Base-by-base conservation (phyloP, 164 flowering plant genomes). In the Platanus orientalis region DNA sequence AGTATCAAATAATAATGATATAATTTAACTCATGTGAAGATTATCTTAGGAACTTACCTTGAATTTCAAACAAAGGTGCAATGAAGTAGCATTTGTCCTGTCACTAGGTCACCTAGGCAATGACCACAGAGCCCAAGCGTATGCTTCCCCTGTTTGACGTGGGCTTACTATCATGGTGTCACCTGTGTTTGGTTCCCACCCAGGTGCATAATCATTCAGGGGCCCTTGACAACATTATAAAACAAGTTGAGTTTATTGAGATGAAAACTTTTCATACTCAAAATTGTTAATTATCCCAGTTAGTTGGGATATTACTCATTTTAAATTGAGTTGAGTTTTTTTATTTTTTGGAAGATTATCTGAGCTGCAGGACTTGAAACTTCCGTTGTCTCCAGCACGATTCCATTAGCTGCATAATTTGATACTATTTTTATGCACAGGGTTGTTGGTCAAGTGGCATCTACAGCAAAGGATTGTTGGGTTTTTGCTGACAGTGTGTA, bases 401-500 rank as follows among this genome's bases (percentile, higher is more conserved):
- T 65, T 57, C 24, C 17, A 16, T 32, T 49, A 32, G 14, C 47
- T 65, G 19, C n/a, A 21, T 45, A 10, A 56, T 27, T 47, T 24
- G 47, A 26, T 64, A 28, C 39, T 51, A 20, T 44, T 36, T 21
- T 55, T 24, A 57, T 66, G 25, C 25, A 19, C 85, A 92, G 98
- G 80, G 36, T 68, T 63, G 84, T 92, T 48, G 96, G 98, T 48
- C 54, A 71, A 75, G 90, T 77, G 62, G 96, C 95, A 60, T 58
- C 47, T 42, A 62, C 75, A 3, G 90, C 83, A 32, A 77, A 45
- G 36, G 77, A 86, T 71, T 60, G 45, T 50, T 92, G 96, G 98
- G 50, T 76, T 60, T 78, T 50, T 26, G 39, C 60, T 60, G 79
- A 80, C 20, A 49, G 58, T 32, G 61, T 65, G 40, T 65, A 54